Evolutionary conservation across 768 basidiomycete genomes (phyloP).

Genomic region (Suillus weaverae): DNA sequence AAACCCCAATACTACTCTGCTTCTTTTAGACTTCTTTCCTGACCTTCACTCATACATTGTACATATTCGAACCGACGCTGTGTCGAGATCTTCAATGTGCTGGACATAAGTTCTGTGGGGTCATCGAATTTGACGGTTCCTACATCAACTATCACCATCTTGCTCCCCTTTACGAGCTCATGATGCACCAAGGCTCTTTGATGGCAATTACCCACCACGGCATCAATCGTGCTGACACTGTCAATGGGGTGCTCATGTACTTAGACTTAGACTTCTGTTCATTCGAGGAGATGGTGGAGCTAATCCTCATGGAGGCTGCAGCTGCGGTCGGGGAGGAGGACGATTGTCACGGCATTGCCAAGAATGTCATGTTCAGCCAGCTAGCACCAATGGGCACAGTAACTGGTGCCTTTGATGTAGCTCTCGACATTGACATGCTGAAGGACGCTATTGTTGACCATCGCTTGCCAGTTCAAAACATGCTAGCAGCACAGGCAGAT

Average conservation of each 20-base stretch:
- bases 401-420: conserved; percentile 95
- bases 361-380: conserved; percentile 98
- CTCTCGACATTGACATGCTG: conserved; percentile 95
- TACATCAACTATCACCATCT: conserved; percentile 99
- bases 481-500: conserved; percentile 76
- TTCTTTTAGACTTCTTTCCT: too few species aligned
- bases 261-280: too few species aligned
- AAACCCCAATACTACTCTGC: too few species aligned
- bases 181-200: conserved; percentile 92
- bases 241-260: conserved; percentile 99
- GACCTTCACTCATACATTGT: too few species aligned
- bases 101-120: conserved; percentile 90
- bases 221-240: conserved; percentile 98
- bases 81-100: conserved; percentile 88
- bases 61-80: conserved; percentile 99
- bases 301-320: conserved; percentile 98
- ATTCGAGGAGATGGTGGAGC: conserved; percentile 99
- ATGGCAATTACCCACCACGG: conserved; percentile 99
- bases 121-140: conserved; percentile 99
- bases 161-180: conserved; percentile 93
- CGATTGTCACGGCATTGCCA: conserved; percentile 97
- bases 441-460: conserved; percentile 98
- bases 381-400: conserved; percentile 99
- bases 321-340: conserved; percentile 98
- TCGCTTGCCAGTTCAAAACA: conserved; percentile 83